Conservation (phyloP, 2,329 filamentous ascomycete genomes). For the Phoma sp. region DNA sequence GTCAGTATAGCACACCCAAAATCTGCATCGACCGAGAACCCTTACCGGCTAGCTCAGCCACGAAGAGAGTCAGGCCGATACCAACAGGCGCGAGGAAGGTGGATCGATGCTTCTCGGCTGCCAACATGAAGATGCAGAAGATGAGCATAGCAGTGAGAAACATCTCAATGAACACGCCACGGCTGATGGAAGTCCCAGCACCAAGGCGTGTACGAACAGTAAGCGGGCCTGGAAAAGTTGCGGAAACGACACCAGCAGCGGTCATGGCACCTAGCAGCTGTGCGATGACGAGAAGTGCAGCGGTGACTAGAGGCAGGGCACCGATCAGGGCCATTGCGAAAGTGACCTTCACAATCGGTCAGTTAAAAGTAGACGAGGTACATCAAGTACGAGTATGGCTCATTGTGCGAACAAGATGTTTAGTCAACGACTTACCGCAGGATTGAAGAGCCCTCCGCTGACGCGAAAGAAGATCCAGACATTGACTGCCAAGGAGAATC, state of each 20-base stretch:
- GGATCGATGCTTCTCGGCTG: slow-evolving; percentile 49
- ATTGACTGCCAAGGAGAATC: slow-evolving; percentile 47
- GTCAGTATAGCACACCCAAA: slow-evolving; percentile 13
- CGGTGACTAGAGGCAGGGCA: slow-evolving; percentile 54
- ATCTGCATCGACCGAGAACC: too few relatives aligned
- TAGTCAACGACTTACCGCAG: slow-evolving; percentile 48
- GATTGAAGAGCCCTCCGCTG: slow-evolving; percentile 49
- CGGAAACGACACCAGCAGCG: slow-evolving; percentile 53
- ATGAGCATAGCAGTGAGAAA: slow-evolving; percentile 57
- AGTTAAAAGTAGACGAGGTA: background rate
- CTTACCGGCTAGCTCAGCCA: slow-evolving; percentile 53
- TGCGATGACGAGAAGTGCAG: slow-evolving; percentile 50
- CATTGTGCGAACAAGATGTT: slow-evolving; percentile 21
- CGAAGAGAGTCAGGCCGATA: slow-evolving; percentile 55
- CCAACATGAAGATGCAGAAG: slow-evolving; percentile 57
- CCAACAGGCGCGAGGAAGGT: slow-evolving; percentile 50
- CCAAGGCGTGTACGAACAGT: slow-evolving; percentile 55
- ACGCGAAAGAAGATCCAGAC: slow-evolving; percentile 51
- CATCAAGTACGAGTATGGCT: background rate
- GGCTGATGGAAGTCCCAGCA: slow-evolving; percentile 49
- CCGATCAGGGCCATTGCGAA: slow-evolving; percentile 57
- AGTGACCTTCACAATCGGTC: slow-evolving; percentile 47
- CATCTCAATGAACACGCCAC: slow-evolving; percentile 58
- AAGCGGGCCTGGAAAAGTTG: slow-evolving; percentile 54
- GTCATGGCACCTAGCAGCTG: slow-evolving; percentile 55